phyloP scores from a whole-genome alignment of 2,329 filamentous ascomycete species.

The Paraphoma chrysanthemicola region DNA sequence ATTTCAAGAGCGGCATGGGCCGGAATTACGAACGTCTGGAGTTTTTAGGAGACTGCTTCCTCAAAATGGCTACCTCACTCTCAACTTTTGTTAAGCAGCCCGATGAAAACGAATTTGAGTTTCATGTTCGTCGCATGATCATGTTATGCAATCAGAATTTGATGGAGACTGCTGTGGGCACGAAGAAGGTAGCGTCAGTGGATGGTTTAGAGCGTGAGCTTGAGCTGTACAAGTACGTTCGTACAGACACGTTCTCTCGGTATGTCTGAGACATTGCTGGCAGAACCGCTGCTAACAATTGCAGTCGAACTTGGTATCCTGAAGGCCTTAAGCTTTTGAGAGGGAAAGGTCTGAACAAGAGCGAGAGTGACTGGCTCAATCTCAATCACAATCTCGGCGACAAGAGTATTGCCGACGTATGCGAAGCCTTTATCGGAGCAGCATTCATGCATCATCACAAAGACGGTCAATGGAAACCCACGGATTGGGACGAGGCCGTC shows the following conservation, averaged over 20 bases:
- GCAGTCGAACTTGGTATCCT: slow-evolving; percentile 84
- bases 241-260: slow-evolving; percentile 82
- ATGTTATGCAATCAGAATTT: slow-evolving; percentile 92
- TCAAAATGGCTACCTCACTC: slow-evolving; percentile 96
- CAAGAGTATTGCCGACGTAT: slow-evolving; percentile 93
- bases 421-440: slow-evolving; percentile 91
- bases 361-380: slow-evolving; percentile 54
- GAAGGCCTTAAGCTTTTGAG: slow-evolving; percentile 74
- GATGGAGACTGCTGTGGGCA: slow-evolving; percentile 70
- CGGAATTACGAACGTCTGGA: slow-evolving; percentile 95
- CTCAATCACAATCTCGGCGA: slow-evolving; percentile 73
- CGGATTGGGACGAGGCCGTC: slow-evolving; percentile 66
- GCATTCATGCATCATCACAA: slow-evolving; percentile 67
- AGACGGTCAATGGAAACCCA: slow-evolving; percentile 48
- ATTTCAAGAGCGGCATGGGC: slow-evolving; percentile 85
- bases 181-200: slow-evolving; percentile 51
- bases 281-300: slow-evolving; percentile 17
- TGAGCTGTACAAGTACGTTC: slow-evolving; percentile 76
- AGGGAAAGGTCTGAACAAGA: slow-evolving; percentile 70
- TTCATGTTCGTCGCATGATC: slow-evolving; percentile 89
- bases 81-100: slow-evolving; percentile 80
- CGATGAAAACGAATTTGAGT: slow-evolving; percentile 81
- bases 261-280: slow-evolving; percentile 35
- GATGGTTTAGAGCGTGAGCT: slow-evolving; percentile 44
- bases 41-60: slow-evolving; percentile 89